These are phyloP conservation scores for Saccharomycopsis babjevae DNA, from an alignment of 805 yeast species.

Conservation along the genomic window DNA sequence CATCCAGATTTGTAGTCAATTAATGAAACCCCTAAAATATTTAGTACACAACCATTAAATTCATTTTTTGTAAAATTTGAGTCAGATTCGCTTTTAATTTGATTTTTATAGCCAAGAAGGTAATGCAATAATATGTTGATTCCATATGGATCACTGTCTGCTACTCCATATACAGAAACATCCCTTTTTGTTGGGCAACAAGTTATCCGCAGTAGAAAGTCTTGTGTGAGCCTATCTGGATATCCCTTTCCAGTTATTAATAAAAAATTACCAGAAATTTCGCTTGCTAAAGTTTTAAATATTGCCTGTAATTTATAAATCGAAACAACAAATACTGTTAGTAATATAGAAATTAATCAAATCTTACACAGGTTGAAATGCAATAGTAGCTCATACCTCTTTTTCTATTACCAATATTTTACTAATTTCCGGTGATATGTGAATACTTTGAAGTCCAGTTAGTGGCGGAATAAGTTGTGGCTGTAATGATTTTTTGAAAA, in stretches of 20 bases:
- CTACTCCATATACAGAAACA: slow-evolving; percentile 30
- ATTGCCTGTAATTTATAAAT: slow-evolving; percentile 26
- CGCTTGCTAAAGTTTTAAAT: slow-evolving; percentile 25
- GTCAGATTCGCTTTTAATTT: not conserved
- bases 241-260: slow-evolving; percentile 61
- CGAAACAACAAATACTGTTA: not conserved
- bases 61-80: not conserved
- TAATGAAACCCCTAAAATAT: slow-evolving; percentile 19
- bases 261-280: slow-evolving; percentile 21
- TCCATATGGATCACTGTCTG: slow-evolving; percentile 65
- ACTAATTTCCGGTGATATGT: slow-evolving; percentile 11
- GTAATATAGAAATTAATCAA: not conserved
- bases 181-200: not conserved
- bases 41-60: slow-evolving; percentile 15
- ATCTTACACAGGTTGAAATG: not conserved
- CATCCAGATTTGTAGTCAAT: slow-evolving; percentile 19
- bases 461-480: slow-evolving; percentile 34
- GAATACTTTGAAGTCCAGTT: slow-evolving; percentile 17
- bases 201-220: slow-evolving; percentile 30
- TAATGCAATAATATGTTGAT: slow-evolving; percentile 36
- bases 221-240: slow-evolving; percentile 49
- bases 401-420: slow-evolving; percentile 40
- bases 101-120: slow-evolving; percentile 5
- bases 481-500: slow-evolving; percentile 10
- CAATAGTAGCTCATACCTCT: slow-evolving; percentile 25